A percentile compares a stretch with the other conserved stretches of the same genome.
phyloP scores from a whole-genome alignment of 176 grass and related monocot genomes.

The Carex parvula region DNA sequence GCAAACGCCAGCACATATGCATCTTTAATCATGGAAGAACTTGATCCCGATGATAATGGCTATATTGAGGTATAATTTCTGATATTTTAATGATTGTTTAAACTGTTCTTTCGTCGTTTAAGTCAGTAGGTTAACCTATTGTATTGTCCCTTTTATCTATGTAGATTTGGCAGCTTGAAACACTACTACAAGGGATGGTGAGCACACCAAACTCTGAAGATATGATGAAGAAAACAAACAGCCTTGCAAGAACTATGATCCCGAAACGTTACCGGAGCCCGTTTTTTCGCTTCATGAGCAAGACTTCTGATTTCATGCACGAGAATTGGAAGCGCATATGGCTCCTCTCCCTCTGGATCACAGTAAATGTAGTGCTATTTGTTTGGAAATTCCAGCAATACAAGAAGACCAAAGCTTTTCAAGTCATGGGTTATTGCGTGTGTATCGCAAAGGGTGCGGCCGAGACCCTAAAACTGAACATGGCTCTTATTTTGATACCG shows the following conservation, averaged over 20 bases:
- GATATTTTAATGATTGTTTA: neutral
- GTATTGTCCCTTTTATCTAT: neutral
- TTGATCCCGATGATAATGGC: constrained; percentile 60
- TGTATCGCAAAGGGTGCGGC: constrained; percentile 87
- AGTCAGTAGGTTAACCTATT: neutral
- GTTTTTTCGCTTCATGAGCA: constrained; percentile 32
- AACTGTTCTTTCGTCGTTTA: neutral
- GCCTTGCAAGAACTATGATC: constrained; percentile 74
- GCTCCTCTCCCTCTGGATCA: constrained; percentile 62
- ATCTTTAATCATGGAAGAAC: constrained; percentile 90
- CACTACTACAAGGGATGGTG: constrained; percentile 72
- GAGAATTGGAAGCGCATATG: constrained; percentile 99
- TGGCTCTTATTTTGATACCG: constrained; percentile 87
- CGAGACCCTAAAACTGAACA: constrained; percentile 91
- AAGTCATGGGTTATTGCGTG: constrained; percentile 92
- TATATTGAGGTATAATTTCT: constrained; percentile 68
- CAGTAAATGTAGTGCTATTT: constrained; percentile 53
- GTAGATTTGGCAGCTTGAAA: constrained; percentile 93
- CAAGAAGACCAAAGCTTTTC: constrained; percentile 49
- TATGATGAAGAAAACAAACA: constrained; percentile 35
- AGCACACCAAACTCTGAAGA: constrained; percentile 43
- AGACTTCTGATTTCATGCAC: constrained; percentile 57
- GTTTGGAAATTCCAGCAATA: constrained; percentile 77
- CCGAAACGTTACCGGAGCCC: constrained; percentile 56
- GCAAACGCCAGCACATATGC: constrained; percentile 70